A percentile compares a stretch with the other conserved stretches of the same genome.
phyloP scores from a whole-genome alignment of 2,329 filamentous ascomycete species.

The Hypoxylon sp. region DNA sequence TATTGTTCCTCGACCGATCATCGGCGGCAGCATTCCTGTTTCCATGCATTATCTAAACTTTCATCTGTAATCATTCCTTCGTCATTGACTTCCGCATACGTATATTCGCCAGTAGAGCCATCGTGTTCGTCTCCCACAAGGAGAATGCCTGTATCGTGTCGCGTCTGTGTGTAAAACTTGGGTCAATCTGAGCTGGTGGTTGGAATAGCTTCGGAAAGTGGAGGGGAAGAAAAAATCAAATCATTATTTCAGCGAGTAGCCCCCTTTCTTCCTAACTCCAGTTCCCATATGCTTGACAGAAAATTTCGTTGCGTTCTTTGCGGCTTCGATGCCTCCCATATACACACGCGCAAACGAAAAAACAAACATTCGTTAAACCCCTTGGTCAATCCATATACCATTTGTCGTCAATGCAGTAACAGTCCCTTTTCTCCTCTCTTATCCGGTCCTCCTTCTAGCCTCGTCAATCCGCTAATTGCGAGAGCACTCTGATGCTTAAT shows the following conservation, averaged over 20 bases:
- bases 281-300: conserved; percentile 41
- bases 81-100: conserved; percentile 20
- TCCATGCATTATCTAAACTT: conserved; percentile 3
- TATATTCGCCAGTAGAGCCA: conserved; percentile 1
- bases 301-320: conserved; percentile 28
- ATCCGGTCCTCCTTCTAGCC: neutral
- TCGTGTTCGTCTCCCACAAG: conserved; percentile 2
- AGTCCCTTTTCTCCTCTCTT: neutral
- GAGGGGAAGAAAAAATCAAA: conserved; percentile 21
- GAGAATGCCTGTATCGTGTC: neutral
- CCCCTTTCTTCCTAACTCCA: conserved; percentile 40
- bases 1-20: neutral
- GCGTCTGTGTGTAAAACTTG: no score
- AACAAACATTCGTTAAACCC: conserved; percentile 26
- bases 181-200: neutral
- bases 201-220: neutral
- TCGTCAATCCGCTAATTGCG: conserved; percentile 59
- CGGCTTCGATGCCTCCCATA: conserved; percentile 24
- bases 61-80: conserved; percentile 25
- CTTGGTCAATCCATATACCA: neutral
- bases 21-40: conserved; percentile 6
- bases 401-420: conserved; percentile 5
- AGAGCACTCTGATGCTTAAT: conserved; percentile 84
- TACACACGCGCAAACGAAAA: conserved; percentile 35
- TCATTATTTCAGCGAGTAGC: conserved; percentile 32